These are phyloP conservation scores for Eucalyptus paniculata DNA, from an alignment of 345 rosid genomes.

Conservation along the genomic window DNA sequence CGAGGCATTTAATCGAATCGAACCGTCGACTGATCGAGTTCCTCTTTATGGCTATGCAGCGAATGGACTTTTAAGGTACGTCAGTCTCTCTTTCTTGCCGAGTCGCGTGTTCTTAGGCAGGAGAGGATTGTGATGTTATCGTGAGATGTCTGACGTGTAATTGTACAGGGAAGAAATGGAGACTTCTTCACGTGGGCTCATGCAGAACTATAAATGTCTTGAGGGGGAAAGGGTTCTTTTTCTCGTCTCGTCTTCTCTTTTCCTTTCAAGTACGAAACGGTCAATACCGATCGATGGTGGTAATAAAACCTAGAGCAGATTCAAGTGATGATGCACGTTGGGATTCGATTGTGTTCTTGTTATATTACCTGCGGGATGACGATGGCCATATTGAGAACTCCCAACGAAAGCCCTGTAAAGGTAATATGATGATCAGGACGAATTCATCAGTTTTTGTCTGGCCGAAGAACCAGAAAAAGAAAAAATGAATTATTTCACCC, in stretches of 20 bases:
- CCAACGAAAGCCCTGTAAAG: conserved; percentile 61
- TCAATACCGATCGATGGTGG: not conserved
- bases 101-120: not conserved
- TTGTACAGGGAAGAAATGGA: not conserved
- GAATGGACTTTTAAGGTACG: not conserved
- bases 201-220: not conserved
- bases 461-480: not conserved
- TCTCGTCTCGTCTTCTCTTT: not conserved
- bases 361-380: conserved; percentile 65
- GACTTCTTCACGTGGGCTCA: not conserved
- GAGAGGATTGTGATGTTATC: not conserved
- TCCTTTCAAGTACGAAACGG: not conserved
- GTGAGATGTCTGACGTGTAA: not conserved
- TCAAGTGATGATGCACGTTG: not conserved
- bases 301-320: not conserved
- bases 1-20: not conserved
- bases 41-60: not conserved
- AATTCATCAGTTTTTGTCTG: not conserved
- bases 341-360: not conserved
- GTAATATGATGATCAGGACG: not conserved
- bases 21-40: not conserved
- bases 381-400: conserved; percentile 68
- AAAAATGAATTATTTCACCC: not conserved
- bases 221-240: not conserved
- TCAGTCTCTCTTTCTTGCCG: not conserved